Conservation (phyloP, 306 rosid genomes). For the Quercus variabilis region DNA sequence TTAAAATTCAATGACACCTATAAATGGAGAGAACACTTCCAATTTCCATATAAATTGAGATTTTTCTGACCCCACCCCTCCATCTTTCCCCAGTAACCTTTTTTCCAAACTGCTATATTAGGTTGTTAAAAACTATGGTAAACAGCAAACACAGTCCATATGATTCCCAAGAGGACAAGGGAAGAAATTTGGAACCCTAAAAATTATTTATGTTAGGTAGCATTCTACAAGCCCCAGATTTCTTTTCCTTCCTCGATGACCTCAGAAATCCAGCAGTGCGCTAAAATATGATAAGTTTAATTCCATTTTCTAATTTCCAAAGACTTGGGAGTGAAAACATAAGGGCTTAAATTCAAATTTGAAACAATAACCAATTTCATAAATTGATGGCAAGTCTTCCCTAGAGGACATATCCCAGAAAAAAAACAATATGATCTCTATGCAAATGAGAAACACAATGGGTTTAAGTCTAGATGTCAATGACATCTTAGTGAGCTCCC, state of each 20-base stretch:
- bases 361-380: neutral
- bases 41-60: constrained; percentile 1
- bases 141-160: neutral
- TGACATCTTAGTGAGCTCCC: constrained; percentile 2
- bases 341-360: neutral
- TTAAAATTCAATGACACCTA: neutral
- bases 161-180: neutral
- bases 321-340: neutral
- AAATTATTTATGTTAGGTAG: neutral
- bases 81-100: neutral
- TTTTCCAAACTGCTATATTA: neutral
- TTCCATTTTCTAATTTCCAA: neutral
- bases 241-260: neutral
- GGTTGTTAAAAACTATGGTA: neutral
- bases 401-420: neutral
- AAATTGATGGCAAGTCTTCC: neutral
- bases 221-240: neutral
- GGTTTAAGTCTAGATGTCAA: neutral
- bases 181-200: neutral
- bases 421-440: neutral
- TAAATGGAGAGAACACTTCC: neutral
- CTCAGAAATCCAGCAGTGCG: neutral
- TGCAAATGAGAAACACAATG: neutral
- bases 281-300: neutral
- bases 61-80: neutral